Evolutionary conservation across 345 rosid species (phyloP).

Genomic region (Citrus australasica): DNA sequence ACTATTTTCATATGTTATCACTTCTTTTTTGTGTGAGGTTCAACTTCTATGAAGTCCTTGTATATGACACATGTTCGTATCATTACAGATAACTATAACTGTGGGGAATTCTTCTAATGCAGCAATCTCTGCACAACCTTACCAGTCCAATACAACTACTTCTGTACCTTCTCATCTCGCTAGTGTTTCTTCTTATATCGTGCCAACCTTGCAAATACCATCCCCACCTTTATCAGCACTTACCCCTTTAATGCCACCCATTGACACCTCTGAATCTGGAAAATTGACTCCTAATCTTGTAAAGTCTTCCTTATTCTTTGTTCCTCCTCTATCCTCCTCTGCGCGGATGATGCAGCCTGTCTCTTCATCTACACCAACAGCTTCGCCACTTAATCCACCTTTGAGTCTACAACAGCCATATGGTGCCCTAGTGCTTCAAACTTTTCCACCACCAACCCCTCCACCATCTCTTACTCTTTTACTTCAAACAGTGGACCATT

Average conservation of each 20-base stretch:
- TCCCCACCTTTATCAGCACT: slow-evolving; percentile 46
- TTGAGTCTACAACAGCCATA: slow-evolving; percentile 49
- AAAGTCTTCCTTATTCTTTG: slow-evolving; percentile 72
- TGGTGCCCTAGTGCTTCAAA: slow-evolving; percentile 88
- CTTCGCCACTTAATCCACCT: slow-evolving; percentile 59
- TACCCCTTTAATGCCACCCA: slow-evolving; percentile 42
- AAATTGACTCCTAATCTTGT: slow-evolving; percentile 53
- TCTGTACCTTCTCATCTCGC: slow-evolving; percentile 44
- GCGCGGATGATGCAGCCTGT: slow-evolving; percentile 34
- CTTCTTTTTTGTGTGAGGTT: background rate
- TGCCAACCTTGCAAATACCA: slow-evolving; percentile 47
- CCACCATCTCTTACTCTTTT: slow-evolving; percentile 79
- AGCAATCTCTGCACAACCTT: slow-evolving; percentile 40
- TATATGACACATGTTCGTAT: background rate
- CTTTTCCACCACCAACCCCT: slow-evolving; percentile 92
- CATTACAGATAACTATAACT: slow-evolving; percentile 60
- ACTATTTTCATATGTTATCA: too few species aligned
- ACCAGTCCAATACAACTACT: slow-evolving; percentile 40
- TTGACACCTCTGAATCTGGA: slow-evolving; percentile 43
- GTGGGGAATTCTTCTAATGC: slow-evolving; percentile 45
- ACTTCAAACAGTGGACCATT: slow-evolving; percentile 39
- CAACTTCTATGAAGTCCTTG: background rate
- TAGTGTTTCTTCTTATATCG: slow-evolving; percentile 28
- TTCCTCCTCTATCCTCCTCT: slow-evolving; percentile 32
- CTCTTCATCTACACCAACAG: slow-evolving; percentile 48